Evolutionary conservation across 352 stramenopile genomes (phyloP).

Genomic region (Paralagenidium karlingii): DNA sequence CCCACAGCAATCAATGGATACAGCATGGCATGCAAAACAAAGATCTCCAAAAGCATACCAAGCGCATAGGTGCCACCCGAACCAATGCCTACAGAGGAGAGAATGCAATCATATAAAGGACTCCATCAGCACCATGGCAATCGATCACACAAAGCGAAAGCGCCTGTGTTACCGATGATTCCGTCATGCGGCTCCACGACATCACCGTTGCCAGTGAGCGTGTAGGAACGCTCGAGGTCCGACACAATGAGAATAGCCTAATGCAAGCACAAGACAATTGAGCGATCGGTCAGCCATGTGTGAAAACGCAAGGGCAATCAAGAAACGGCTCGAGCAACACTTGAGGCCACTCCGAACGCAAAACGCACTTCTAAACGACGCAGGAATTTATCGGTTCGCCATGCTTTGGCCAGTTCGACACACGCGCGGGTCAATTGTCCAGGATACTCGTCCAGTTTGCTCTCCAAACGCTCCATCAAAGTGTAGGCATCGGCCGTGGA

Average conservation of each 20-base stretch:
- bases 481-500: conserved; percentile 97
- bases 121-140: neutral
- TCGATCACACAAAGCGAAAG: too few relatives aligned
- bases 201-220: conserved; percentile 97
- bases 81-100: conserved; percentile 52
- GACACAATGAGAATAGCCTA: conserved; percentile 88
- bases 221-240: conserved; percentile 92
- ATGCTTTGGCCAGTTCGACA: conserved; percentile 98
- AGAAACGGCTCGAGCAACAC: too few relatives aligned
- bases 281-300: conserved; percentile 1
- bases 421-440: conserved; percentile 91
- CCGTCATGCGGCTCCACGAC: conserved; percentile 95
- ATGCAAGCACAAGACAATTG: neutral
- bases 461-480: conserved; percentile 96
- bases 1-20: conserved; percentile 3
- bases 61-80: conserved; percentile 90
- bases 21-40: conserved; percentile 2
- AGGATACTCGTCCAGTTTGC: conserved; percentile 96
- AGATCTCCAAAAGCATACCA: conserved; percentile 29
- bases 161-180: conserved; percentile 87
- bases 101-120: neutral
- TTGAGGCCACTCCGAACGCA: neutral
- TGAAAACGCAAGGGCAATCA: neutral
- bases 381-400: conserved; percentile 98
- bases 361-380: conserved; percentile 83